These are phyloP conservation scores for Ceratobasidium sp. DNA, from an alignment of 1,284 basidiomycete genomes.

Conservation along the genomic window DNA sequence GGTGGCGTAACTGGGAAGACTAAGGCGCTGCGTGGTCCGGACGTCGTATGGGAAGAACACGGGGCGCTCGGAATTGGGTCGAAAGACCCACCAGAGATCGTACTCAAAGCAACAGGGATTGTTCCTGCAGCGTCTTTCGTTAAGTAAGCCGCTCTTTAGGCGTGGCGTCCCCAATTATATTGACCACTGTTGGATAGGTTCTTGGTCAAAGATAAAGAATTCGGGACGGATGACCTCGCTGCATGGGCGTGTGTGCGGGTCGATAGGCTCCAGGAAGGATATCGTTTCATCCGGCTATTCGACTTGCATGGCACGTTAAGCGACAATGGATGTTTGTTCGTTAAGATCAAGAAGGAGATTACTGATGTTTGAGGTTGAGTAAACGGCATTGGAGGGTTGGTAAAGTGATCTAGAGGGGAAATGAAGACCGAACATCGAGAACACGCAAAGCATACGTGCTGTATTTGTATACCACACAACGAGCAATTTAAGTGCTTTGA, in stretches of 20 bases:
- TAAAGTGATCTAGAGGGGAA: too few species aligned
- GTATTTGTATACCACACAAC: conserved; percentile 11
- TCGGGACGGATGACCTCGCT: conserved; percentile 29
- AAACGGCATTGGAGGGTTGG: too few species aligned
- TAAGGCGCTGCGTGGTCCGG: conserved; percentile 25
- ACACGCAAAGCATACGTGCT: background rate
- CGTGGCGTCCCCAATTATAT: background rate
- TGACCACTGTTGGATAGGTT: background rate
- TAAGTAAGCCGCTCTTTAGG: background rate
- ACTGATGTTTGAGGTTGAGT: background rate
- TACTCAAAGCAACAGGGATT: conserved; percentile 27
- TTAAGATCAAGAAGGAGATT: conserved; percentile 40
- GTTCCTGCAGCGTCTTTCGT: conserved; percentile 41
- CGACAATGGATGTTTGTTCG: conserved; percentile 35
- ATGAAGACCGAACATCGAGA: background rate
- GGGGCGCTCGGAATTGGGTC: conserved; percentile 13
- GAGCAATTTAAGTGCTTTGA: background rate
- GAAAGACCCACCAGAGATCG: conserved; percentile 39
- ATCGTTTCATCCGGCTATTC: conserved; percentile 34
- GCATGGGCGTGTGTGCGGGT: conserved; percentile 38
- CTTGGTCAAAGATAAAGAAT: conserved; percentile 33
- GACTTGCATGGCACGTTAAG: conserved; percentile 29
- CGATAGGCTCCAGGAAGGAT: conserved; percentile 37
- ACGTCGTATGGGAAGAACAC: conserved; percentile 36
- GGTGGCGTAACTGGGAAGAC: conserved; percentile 30